Evolutionary conservation across 768 basidiomycete species (phyloP).

Genomic region (Kwoniella sp.): DNA sequence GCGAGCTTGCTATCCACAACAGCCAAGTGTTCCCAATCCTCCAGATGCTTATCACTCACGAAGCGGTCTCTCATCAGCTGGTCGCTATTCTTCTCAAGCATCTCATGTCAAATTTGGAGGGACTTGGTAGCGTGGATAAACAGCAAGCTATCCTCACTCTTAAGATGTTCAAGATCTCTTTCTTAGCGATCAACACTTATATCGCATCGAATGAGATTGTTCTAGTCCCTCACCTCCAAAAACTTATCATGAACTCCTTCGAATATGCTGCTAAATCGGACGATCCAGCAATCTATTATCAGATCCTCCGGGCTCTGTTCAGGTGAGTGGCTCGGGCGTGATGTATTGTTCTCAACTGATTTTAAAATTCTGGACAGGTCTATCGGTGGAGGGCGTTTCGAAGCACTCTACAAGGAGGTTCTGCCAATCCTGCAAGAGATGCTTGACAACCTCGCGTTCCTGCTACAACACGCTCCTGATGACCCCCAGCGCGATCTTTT

Average conservation of each 20-base stretch:
- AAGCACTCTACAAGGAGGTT: conserved; percentile 92
- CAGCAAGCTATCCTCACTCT: conserved; percentile 79
- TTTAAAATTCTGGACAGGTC: conserved; percentile 31
- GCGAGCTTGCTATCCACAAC: conserved; percentile 74
- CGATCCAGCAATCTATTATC: conserved; percentile 89
- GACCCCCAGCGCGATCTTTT: conserved; percentile 78
- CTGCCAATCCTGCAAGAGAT: conserved; percentile 94
- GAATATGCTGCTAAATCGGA: conserved; percentile 87
- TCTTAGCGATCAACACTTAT: conserved; percentile 75
- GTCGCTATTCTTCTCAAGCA: conserved; percentile 86
- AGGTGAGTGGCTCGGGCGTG: conserved; percentile 62
- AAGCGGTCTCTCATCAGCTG: conserved; percentile 73
- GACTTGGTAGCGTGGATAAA: conserved; percentile 76
- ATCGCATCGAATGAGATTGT: conserved; percentile 82
- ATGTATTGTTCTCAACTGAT: conserved; percentile 55
- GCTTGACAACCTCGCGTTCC: conserved; percentile 89
- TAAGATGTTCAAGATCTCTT: conserved; percentile 92
- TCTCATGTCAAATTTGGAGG: conserved; percentile 75
- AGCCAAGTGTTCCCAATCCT: conserved; percentile 79
- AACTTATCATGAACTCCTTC: conserved; percentile 94
- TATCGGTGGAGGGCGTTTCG: conserved; percentile 83
- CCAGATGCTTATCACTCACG: conserved; percentile 77
- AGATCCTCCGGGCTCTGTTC: conserved; percentile 87
- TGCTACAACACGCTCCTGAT: conserved; percentile 78
- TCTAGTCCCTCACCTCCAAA: conserved; percentile 86